Conservation (phyloP, 1,284 basidiomycete genomes). For the Malassezia psittaci region DNA sequence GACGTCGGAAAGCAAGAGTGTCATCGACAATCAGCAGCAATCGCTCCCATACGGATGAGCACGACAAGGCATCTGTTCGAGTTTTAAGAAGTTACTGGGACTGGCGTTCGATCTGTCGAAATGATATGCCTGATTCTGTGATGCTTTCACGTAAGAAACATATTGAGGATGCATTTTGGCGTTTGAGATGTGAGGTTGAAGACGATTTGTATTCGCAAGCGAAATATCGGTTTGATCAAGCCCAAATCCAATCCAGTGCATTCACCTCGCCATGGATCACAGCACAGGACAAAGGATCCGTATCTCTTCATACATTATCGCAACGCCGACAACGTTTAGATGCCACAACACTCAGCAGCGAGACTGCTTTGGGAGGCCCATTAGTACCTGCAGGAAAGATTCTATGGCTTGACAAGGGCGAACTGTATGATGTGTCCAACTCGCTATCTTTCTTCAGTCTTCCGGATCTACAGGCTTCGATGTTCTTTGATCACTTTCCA, state of each 20-base stretch:
- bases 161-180: conserved; percentile 40
- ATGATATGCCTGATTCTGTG: conserved; percentile 26
- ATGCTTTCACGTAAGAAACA: conserved; percentile 33
- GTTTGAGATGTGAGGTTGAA: conserved; percentile 41
- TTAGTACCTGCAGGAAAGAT: conserved; percentile 36
- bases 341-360: conserved; percentile 32
- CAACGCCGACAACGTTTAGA: conserved; percentile 33
- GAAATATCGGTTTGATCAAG: conserved; percentile 26
- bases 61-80: conserved; percentile 31
- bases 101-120: conserved; percentile 30
- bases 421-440: conserved; percentile 30
- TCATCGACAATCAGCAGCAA: conserved; percentile 10
- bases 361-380: conserved; percentile 32
- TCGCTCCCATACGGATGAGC: conserved; percentile 10
- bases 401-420: conserved; percentile 30
- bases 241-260: conserved; percentile 7
- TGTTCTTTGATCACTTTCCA: conserved; percentile 43
- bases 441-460: conserved; percentile 41
- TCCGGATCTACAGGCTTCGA: conserved; percentile 26
- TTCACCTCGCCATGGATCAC: conserved; percentile 40
- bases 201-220: conserved; percentile 40
- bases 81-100: conserved; percentile 39
- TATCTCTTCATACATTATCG: conserved; percentile 37
- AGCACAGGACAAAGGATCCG: conserved; percentile 21
- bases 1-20: conserved; percentile 25